phyloP scores from a whole-genome alignment of 345 rosid genomes.

The Hibiscus mutabilis region DNA sequence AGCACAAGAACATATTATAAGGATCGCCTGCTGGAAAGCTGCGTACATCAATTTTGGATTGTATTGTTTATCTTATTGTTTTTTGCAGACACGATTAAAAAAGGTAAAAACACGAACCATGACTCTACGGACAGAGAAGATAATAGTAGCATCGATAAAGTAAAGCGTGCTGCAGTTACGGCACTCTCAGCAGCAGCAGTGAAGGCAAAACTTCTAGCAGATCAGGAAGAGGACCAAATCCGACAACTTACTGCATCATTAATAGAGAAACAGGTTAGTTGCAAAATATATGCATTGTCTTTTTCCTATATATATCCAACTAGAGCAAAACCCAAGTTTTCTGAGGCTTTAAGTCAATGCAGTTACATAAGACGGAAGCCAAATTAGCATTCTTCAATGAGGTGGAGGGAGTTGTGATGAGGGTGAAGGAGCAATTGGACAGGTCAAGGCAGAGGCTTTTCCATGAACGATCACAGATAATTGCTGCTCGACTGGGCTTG shows the following conservation, averaged over 20 bases:
- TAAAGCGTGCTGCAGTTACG: constrained; percentile 62
- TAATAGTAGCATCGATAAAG: constrained; percentile 39
- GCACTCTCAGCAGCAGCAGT: not conserved
- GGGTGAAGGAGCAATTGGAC: constrained; percentile 82
- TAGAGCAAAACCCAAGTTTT: not conserved
- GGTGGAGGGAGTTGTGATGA: constrained; percentile 52
- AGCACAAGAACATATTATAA: too few relatives aligned
- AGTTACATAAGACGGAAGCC: constrained; percentile 81
- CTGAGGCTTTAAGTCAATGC: constrained; percentile 18
- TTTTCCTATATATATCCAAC: not conserved
- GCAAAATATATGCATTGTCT: not conserved
- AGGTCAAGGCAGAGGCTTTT: constrained; percentile 81
- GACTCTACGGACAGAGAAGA: constrained; percentile 38
- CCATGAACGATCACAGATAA: constrained; percentile 86
- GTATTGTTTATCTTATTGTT: not conserved
- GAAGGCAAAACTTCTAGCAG: not conserved
- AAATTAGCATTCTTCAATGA: constrained; percentile 28
- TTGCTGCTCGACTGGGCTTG: constrained; percentile 71
- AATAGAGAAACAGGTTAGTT: not conserved
- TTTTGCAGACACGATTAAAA: constrained; percentile 30
- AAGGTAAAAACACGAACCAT: constrained; percentile 32
- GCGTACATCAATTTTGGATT: too few relatives aligned
- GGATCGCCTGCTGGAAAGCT: too few relatives aligned
- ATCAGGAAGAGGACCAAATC: not conserved
- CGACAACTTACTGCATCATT: not conserved